These are phyloP conservation scores for Rhodamnia argentea DNA, from an alignment of 345 rosid species.

Conservation along the genomic window DNA sequence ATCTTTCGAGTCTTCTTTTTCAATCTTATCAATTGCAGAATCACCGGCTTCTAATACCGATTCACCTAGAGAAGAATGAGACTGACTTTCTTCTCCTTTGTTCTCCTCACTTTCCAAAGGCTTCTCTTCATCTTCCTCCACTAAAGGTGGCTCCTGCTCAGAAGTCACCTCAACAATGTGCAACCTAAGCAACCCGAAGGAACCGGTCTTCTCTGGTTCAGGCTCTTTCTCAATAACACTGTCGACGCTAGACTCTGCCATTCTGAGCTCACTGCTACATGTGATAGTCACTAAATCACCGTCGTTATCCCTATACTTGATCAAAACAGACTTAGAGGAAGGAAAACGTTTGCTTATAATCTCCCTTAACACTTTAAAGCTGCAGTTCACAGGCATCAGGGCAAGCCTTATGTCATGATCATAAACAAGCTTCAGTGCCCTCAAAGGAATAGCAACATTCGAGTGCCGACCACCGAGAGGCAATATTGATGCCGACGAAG, in stretches of 20 bases:
- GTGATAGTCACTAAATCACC: conserved; percentile 94
- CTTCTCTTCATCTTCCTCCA: conserved; percentile 75
- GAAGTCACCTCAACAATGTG: conserved; percentile 86
- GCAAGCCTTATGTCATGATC: conserved; percentile 88
- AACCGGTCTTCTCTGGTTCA: conserved; percentile 35
- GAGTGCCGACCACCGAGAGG: conserved; percentile 8
- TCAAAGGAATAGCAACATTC: conserved; percentile 36
- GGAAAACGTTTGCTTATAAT: conserved; percentile 71
- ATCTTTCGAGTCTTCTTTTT: conserved; percentile 41
- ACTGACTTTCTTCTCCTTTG: conserved; percentile 46
- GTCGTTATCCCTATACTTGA: conserved; percentile 80
- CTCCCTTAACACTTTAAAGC: conserved; percentile 70
- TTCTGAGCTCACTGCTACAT: conserved; percentile 58
- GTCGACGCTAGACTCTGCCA: conserved; percentile 69
- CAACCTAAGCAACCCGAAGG: conserved; percentile 68
- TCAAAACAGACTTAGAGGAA: conserved; percentile 74
- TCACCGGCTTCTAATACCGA: conserved; percentile 34
- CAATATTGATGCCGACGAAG: conserved; percentile 8
- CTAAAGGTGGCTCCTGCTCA: conserved; percentile 77
- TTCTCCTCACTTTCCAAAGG: conserved; percentile 39
- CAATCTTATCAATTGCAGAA: conserved; percentile 39
- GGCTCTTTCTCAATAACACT: conserved; percentile 42
- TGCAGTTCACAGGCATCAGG: conserved; percentile 80
- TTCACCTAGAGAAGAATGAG: conserved; percentile 42
- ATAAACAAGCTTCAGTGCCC: conserved; percentile 84